Base-by-base conservation (phyloP, 164 flowering plant species). In the Platanus orientalis region DNA sequence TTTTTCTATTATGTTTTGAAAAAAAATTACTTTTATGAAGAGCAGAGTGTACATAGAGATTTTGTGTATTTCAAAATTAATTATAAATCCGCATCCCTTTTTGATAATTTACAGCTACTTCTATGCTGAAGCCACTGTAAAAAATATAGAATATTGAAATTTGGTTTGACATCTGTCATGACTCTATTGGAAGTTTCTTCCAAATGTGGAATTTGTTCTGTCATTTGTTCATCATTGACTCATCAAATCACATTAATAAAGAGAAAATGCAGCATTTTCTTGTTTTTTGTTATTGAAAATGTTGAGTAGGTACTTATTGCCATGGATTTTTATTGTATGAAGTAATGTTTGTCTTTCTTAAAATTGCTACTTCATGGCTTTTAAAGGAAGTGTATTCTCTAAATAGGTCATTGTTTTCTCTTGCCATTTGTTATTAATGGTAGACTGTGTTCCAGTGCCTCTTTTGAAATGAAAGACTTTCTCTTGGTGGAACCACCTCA, bases 381-480 rank as follows among this genome's bases (percentile, higher is more conserved):
- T 64, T 60, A 51, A 54, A 60, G 72, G 65, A 48, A 50, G 29
- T 56, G n/a, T 23, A 12, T 28, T 47, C 20, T 32, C 21, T 19
- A 39, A 54, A 9, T 40, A 9, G 42, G 20, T 44, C 13, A 32
- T 25, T 60, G 48, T 36, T 7, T 28, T 1, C 55, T 49, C 25
- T 17, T 2, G 66, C 25, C 10, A 7, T 20, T n/a, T 20, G 6
- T 28, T 58, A 13, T 57, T 62, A 57, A 56, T 53, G 61, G 19
- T 42, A 45, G 42, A 42, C 53, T 61, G 70, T 63, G 61, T 54
- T 66, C 34, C 27, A 52, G 81, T 94, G 99, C 99, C 99, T 56
- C 75, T 91, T 23, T 74, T 77, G 40, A 91, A 82, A 74, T 79
- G 84, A 71, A 89, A 76, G 73, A 84, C 90, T 12, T 83, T 75